Evolutionary conservation across 371 early-diverging fungal species (phyloP), one percentile per base, ranked within the genome.

Genomic region (Actinomortierella ambigua): DNA sequence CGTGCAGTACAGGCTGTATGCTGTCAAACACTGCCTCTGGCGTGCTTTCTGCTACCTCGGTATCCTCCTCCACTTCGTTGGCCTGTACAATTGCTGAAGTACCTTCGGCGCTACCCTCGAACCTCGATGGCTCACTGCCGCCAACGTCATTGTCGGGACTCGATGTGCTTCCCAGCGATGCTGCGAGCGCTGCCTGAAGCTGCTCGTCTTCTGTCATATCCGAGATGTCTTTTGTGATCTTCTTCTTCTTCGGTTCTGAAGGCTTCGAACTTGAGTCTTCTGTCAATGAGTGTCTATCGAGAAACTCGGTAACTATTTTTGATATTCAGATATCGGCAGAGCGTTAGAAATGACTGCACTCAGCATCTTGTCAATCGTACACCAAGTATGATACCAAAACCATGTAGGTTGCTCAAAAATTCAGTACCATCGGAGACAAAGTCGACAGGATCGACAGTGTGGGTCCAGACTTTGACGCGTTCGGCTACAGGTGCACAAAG

Each of bases 161-260:
- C 2, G 66, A 50, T 1, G 63, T 73, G 14, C 69, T 78, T 20
- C 79, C 79, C 66, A 86, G 77, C 20, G 90, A 89, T 3, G 92
- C 93, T 34, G 82, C 85, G 59, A 96, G 85, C 14, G 95, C 96
- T 15, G 91, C 86, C 28, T 87, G 83, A 26, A 95, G 69, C 61
- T 93, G 93, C 61, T 97, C 97, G 39, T 95, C 97, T 78, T 96
- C 97, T 13, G 89, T 85, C 87, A 96, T 86, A 39, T 91, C 92
- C n/a, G 80, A 78, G 1, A 87, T 53, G 28, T 69, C 50, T 53
- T 73, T 63, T 27, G 58, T 60, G 42, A 50, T 41, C 48, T 65
- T 63, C 42, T 34, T 65, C 40, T 55, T 58, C 50, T 68, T 68
- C 27, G 52, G 68, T 34, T 43, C 55, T 11, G 69, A 59, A 11